These are phyloP conservation scores for Clarireedia monteithiana DNA, from an alignment of 2,329 filamentous ascomycete genomes.

Conservation along the genomic window DNA sequence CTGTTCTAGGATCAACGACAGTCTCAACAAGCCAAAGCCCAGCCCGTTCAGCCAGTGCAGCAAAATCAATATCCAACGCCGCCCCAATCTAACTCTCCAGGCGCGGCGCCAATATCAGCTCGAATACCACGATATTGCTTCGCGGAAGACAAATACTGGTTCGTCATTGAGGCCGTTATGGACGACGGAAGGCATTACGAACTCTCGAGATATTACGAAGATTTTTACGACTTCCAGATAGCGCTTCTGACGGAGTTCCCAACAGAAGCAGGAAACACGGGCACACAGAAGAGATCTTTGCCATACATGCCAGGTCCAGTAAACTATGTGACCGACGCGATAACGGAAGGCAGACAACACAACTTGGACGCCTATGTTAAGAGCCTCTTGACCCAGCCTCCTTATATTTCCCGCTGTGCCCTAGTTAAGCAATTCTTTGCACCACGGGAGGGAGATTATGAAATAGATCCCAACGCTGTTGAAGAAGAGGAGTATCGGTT, in stretches of 20 bases:
- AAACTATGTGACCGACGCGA: constrained; percentile 95
- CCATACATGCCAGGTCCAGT: constrained; percentile 98
- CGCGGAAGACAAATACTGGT: constrained; percentile 98
- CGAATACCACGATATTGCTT: constrained; percentile 91
- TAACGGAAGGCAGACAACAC: constrained; percentile 85
- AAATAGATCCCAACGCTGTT: constrained; percentile 65
- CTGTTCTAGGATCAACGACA: constrained; percentile 18
- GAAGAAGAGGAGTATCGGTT: constrained; percentile 65
- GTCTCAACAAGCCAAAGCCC: constrained; percentile 22
- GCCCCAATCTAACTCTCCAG: constrained; percentile 41
- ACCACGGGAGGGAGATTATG: constrained; percentile 84
- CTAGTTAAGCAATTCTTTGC: constrained; percentile 87
- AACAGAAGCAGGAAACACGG: constrained; percentile 82
- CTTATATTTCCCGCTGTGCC: constrained; percentile 75
- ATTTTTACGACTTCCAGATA: constrained; percentile 99
- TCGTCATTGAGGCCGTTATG: constrained; percentile 85
- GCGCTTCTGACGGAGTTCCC: constrained; percentile 88
- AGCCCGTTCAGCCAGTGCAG: constrained; percentile 22
- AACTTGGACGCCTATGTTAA: constrained; percentile 95
- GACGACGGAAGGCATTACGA: constrained; percentile 92
- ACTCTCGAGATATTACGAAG: constrained; percentile 89
- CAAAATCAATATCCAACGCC: constrained; percentile 27
- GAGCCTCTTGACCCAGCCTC: constrained; percentile 74
- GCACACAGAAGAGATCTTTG: constrained; percentile 68
- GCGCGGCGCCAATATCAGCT: constrained; percentile 72